phyloP scores from a whole-genome alignment of 2,329 filamentous ascomycete species.

The Didymella lethalis region DNA sequence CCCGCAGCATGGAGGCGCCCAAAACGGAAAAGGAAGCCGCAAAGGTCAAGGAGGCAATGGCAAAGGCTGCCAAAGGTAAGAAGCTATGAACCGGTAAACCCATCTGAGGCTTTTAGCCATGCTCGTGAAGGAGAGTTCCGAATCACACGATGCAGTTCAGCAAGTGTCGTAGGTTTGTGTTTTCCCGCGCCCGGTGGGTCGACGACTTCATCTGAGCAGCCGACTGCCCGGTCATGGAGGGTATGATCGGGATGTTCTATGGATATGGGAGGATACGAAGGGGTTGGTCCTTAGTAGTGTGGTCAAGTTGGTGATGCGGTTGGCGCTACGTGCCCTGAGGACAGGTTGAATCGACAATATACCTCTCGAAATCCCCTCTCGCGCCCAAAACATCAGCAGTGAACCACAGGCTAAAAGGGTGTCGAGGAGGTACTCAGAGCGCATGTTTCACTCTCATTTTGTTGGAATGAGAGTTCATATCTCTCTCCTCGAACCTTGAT shows the following conservation, averaged over 20 bases:
- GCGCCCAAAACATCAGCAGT: too few species aligned
- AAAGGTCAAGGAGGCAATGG: conserved; percentile 32
- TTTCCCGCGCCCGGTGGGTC: not conserved
- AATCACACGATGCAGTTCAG: not conserved
- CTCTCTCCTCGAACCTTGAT: too few species aligned
- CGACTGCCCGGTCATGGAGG: not conserved
- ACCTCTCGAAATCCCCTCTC: too few species aligned
- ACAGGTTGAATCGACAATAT: not conserved
- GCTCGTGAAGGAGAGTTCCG: not conserved
- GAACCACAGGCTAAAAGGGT: too few species aligned
- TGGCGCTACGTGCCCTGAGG: not conserved
- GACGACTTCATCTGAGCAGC: not conserved
- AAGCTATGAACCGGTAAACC: conserved; percentile 1
- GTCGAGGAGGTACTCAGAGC: too few species aligned
- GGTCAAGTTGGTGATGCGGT: not conserved
- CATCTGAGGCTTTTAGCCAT: not conserved
- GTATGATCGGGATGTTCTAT: not conserved
- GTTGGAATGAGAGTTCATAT: too few species aligned
- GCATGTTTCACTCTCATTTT: too few species aligned
- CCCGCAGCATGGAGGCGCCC: conserved; percentile 41
- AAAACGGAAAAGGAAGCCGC: conserved; percentile 33
- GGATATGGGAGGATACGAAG: not conserved
- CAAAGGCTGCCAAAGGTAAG: conserved; percentile 27
- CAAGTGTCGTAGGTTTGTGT: not conserved
- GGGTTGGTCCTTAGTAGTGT: not conserved